Base-by-base conservation (phyloP, 78 protist species). In the Dictyostelium discoideum region DNA sequence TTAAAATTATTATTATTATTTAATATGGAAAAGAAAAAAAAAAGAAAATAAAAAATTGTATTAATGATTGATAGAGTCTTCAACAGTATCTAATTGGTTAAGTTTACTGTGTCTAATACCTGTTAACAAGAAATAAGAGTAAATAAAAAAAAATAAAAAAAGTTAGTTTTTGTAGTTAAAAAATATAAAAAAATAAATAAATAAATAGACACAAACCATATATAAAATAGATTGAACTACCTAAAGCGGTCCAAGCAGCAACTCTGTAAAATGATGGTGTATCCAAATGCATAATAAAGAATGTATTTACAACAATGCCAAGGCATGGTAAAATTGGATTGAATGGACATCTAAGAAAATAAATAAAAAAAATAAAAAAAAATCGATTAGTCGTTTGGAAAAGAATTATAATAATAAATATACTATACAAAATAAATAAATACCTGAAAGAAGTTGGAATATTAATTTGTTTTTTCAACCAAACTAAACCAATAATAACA, bases 271-370 rank as follows among this genome's bases (percentile, higher is more conserved):
- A 77, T 10, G 89, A 63, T 3, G 40, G 92, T 16, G 85, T 26
- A n/a, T 26, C 44, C 24, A 95, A 54, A 32, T 83, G 85, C 86
- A 86, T 81, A 50, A 95, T 95, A 81, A 95, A 40, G 44, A 69
- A 95, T 4, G 90, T 82, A 26, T 95, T 95, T 32, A 84, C 93
- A 57, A 89, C 6, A 22, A 95, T 90, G 54, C 97, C 97, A 9
- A 95, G 18, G 39, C 85, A 90, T 40, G 97, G 97, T 26, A 86
- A 16, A 22, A 95, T 2, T 42, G 97, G 97, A 18, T 26, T 46
- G 5, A 95, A 44, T 50, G 97, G 97, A 42, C 87, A 84, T 77
- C 57, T 92, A 20, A 50, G 3, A 50, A 50, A 50, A 14, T 11
- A 50, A 50, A 50, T 2, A 16, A 16, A 54, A 16, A 48, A 11